Base-by-base conservation (phyloP, 2,329 filamentous ascomycete genomes). In the Penicillium frequentans region DNA sequence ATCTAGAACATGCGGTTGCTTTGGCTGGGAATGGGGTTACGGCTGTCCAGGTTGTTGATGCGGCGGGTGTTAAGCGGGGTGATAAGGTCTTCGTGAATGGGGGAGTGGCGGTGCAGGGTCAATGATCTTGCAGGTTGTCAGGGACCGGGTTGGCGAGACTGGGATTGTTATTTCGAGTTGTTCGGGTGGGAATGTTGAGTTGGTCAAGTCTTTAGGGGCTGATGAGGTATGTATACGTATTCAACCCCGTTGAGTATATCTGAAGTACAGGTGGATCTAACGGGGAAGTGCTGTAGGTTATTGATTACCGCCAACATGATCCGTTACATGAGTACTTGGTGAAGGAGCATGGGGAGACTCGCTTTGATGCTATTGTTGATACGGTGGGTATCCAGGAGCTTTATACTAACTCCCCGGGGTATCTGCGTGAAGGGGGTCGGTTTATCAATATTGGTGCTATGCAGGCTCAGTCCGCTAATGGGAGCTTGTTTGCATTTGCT, bases 371-470 rank as follows among this genome's bases (percentile, higher is more conserved):
- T 10, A 52, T 52, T 10, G 14, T 44, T 3, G 49, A 52, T 23
- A 52, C 49, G 21, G 19, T 52, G 10, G 49, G 49, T 16, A 33
- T 52, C 5, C 49, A 52, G 24, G 24, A 31, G 16, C 39, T 52
- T 5, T 52, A 52, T 19, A 24, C 39, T 11, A 14, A 35, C 39
- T 52, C 39, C 2, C 49, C 49, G 6, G 2, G 16, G 7, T 52
- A 52, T 45, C 49, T 52, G 2, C 24, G 27, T 14, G 19, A 52
- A 5, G 19, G 19, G 1, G 49, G 49, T 2, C 49, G 49, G 24
- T 52, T 45, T 19, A 19, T 52, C 27, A 52, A 52, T 19, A 52
- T 52, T n/a, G 49, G 49, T n/a, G 49, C 49, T 24, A 52, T 52
- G 49, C 24, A 45, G 10, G n/a, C 33, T 19, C 49, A 52, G n/a